Evolutionary conservation across 2,329 filamentous ascomycete species (phyloP).

Genomic region (Fusarium ambrosium): DNA sequence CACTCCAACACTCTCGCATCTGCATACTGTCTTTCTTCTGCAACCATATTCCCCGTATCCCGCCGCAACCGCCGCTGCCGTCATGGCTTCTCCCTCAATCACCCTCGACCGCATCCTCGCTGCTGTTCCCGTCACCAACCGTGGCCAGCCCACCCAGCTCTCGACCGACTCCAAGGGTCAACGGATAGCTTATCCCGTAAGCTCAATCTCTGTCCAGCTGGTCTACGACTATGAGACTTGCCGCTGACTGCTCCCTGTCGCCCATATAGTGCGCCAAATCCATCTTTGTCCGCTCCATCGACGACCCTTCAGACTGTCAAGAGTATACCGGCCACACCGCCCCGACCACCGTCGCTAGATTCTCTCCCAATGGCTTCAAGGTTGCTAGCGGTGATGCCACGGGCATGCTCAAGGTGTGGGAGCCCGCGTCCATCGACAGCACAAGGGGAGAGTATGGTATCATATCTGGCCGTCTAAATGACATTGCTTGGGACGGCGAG

Average conservation of each 20-base stretch:
- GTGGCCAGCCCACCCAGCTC: slow-evolving; percentile 90
- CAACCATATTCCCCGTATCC: slow-evolving; percentile 2
- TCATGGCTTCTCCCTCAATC: slow-evolving; percentile 62
- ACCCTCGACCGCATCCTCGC: slow-evolving; percentile 81
- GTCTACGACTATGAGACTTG: neutral
- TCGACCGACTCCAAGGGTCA: slow-evolving; percentile 91
- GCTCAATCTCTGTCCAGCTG: slow-evolving; percentile 47
- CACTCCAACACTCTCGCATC: slow-evolving; percentile 12
- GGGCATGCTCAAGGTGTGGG: slow-evolving; percentile 92
- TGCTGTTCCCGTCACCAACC: slow-evolving; percentile 83
- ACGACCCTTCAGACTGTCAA: slow-evolving; percentile 84
- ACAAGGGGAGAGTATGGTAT: slow-evolving; percentile 96
- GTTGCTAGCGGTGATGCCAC: slow-evolving; percentile 91
- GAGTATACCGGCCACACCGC: slow-evolving; percentile 95
- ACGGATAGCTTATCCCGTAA: slow-evolving; percentile 91
- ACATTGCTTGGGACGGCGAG: slow-evolving; percentile 97
- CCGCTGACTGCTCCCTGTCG: slow-evolving; percentile 21
- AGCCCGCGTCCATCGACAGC: slow-evolving; percentile 84
- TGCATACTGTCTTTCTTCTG: neutral
- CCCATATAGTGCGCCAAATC: slow-evolving; percentile 86
- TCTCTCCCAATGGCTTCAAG: slow-evolving; percentile 95
- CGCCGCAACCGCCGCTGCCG: slow-evolving; percentile 8
- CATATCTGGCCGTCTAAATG: slow-evolving; percentile 94
- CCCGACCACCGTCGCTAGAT: slow-evolving; percentile 90
- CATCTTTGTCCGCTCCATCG: slow-evolving; percentile 94